Conservation (phyloP, 2,329 filamentous ascomycete genomes). For the Trichoderma guizhouense region DNA sequence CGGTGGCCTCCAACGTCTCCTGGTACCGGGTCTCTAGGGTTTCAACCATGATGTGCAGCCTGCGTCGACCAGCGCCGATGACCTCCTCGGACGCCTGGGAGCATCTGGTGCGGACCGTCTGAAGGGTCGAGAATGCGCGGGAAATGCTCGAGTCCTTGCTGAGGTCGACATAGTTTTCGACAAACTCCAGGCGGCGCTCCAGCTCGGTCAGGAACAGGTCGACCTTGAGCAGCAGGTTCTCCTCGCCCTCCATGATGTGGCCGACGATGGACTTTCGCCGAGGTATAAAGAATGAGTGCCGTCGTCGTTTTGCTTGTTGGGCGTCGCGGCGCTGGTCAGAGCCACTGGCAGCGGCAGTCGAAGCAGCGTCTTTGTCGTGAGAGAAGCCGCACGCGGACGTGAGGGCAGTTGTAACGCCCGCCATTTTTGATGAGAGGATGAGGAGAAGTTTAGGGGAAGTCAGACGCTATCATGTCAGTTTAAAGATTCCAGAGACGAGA, state of each 20-base stretch:
- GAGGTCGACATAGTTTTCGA: constrained; percentile 83
- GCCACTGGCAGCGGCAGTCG: constrained; percentile 40
- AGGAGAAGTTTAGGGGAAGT: background rate
- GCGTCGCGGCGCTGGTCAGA: constrained; percentile 33
- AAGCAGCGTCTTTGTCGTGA: constrained; percentile 30
- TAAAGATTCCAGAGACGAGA: background rate
- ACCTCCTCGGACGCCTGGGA: constrained; percentile 87
- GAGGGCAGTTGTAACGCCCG: constrained; percentile 38
- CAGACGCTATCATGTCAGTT: background rate
- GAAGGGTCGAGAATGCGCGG: constrained; percentile 79
- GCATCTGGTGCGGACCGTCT: constrained; percentile 83
- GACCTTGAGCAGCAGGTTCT: constrained; percentile 61
- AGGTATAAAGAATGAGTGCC: constrained; percentile 57
- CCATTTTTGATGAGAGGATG: constrained; percentile 29
- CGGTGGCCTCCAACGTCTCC: constrained; percentile 77
- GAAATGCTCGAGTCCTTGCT: constrained; percentile 81
- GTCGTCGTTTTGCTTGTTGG: constrained; percentile 41
- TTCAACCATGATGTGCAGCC: constrained; percentile 86
- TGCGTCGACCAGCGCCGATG: constrained; percentile 78
- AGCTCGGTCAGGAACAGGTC: constrained; percentile 82
- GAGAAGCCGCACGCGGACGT: constrained; percentile 37
- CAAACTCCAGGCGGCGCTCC: constrained; percentile 78
- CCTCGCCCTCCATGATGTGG: constrained; percentile 60
- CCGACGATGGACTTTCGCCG: constrained; percentile 58
- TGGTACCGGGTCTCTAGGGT: constrained; percentile 86